phyloP scores from a whole-genome alignment of 2,329 filamentous ascomycete genomes.

The Aspergillus persii region DNA sequence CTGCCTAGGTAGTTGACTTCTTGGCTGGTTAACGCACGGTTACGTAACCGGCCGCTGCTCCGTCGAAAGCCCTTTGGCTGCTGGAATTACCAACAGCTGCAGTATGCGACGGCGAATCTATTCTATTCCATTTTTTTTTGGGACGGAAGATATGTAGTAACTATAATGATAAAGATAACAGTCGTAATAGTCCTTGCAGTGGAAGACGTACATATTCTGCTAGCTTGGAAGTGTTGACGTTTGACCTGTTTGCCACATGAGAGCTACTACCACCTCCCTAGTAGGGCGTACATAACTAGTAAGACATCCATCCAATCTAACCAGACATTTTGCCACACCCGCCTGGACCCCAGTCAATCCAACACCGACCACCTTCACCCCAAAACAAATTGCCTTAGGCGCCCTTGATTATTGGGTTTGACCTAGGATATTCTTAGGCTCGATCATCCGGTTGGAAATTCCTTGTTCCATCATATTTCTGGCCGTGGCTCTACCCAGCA shows the following conservation, averaged over 20 bases:
- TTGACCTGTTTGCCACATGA: constrained; percentile 19
- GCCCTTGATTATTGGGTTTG: neutral
- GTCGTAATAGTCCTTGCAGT: too few relatives aligned
- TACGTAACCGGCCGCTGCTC: too few relatives aligned
- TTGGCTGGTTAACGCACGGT: too few relatives aligned
- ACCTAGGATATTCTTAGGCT: neutral
- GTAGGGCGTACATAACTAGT: neutral
- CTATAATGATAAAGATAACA: too few relatives aligned
- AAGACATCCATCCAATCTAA: neutral
- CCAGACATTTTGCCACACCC: constrained; percentile 15
- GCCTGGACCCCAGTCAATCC: constrained; percentile 9
- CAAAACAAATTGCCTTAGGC: neutral
- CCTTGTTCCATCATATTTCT: neutral
- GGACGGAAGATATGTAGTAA: too few relatives aligned
- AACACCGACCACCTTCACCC: neutral
- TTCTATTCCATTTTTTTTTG: too few relatives aligned
- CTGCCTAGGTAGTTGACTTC: too few relatives aligned
- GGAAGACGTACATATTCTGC: too few relatives aligned
- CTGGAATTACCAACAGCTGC: too few relatives aligned
- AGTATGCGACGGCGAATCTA: too few relatives aligned
- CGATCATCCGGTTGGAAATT: neutral
- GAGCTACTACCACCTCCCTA: neutral
- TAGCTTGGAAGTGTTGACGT: neutral
- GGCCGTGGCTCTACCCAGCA: neutral
- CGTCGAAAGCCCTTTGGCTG: too few relatives aligned